Conservation (phyloP, 345 rosid species). For the Hibiscus mutabilis region DNA sequence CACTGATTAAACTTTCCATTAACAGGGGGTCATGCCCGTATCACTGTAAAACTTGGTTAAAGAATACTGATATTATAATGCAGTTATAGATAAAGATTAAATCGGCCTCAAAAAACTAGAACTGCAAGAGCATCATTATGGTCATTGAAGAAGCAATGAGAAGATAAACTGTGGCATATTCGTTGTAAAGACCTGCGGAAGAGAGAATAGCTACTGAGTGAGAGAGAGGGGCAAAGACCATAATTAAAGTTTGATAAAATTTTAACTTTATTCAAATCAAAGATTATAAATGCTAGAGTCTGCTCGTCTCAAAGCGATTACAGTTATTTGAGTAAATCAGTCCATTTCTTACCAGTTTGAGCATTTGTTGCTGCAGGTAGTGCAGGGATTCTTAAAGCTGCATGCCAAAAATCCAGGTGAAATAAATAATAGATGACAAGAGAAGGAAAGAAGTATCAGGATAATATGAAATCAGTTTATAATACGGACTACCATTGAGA, state of each 20-base stretch:
- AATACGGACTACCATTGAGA: not conserved
- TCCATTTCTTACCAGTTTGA: constrained; percentile 46
- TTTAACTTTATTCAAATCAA: not conserved
- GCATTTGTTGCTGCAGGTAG: constrained; percentile 90
- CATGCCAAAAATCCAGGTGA: constrained; percentile 12
- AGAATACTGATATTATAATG: not conserved
- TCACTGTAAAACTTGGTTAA: constrained; percentile 2
- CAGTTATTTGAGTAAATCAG: not conserved
- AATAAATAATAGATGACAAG: not conserved
- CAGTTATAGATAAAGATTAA: not conserved
- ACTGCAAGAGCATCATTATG: constrained; percentile 29
- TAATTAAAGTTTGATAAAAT: not conserved
- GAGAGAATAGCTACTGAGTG: not conserved
- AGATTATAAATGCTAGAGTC: constrained; percentile 19
- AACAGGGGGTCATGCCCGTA: constrained; percentile 22
- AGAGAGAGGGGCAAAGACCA: not conserved
- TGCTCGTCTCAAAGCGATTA: not conserved
- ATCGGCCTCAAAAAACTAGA: constrained; percentile 14
- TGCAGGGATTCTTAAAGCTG: constrained; percentile 84
- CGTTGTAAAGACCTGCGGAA: constrained; percentile 45
- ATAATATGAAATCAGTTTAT: not conserved
- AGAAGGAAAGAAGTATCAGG: constrained; percentile 18
- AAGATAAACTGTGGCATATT: constrained; percentile 23
- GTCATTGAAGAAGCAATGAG: constrained; percentile 24
- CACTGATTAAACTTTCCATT: not conserved